These are phyloP conservation scores for Pseudogymnoascus sp. DNA, from an alignment of 2,329 filamentous ascomycete species.

Conservation along the genomic window DNA sequence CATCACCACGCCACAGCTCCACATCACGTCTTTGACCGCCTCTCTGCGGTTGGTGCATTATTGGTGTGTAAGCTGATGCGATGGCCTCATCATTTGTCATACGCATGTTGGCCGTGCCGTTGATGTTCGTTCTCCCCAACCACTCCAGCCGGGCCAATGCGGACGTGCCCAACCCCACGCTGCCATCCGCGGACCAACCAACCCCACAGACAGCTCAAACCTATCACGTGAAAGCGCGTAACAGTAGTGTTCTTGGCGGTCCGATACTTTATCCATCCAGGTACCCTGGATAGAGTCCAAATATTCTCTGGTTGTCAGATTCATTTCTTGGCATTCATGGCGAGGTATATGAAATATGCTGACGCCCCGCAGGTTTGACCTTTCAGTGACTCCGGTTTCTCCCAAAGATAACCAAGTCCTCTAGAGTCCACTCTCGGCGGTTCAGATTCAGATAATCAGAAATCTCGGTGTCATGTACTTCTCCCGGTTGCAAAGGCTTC, in stretches of 20 bases:
- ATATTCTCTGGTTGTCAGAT: not conserved
- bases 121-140: not conserved
- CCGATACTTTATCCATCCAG: not conserved
- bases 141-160: not conserved
- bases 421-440: not conserved
- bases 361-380: not conserved
- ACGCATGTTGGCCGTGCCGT: not conserved
- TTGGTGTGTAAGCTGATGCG: conserved; percentile 1
- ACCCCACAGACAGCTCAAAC: not conserved
- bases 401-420: not conserved
- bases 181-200: not conserved
- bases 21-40: not conserved
- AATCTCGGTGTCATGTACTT: not conserved
- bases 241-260: not conserved
- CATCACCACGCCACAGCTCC: not conserved
- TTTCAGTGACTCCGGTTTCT: not conserved
- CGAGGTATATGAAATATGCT: not conserved
- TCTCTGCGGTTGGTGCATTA: not conserved
- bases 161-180: not conserved
- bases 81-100: not conserved
- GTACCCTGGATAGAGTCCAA: not conserved
- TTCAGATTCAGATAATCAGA: not conserved
- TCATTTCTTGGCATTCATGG: not conserved
- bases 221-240: not conserved
- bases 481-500: not conserved